Conservation (phyloP, 441 rosid species). For the Gossypium trilobum region DNA sequence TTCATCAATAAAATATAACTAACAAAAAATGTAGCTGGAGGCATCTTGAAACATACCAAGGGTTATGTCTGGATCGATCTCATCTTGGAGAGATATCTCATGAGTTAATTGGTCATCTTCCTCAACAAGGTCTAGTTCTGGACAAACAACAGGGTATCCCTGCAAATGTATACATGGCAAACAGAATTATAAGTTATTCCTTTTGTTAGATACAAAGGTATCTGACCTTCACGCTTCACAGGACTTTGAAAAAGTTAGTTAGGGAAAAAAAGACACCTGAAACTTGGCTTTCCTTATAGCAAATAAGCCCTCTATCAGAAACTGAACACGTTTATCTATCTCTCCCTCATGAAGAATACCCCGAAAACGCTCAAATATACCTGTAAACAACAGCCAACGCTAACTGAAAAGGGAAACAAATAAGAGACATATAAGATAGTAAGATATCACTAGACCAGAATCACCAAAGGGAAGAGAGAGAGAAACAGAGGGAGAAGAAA, state of each 20-base stretch:
- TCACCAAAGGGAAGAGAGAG: background rate
- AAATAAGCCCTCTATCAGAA: slow-evolving; percentile 76
- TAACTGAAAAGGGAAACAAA: background rate
- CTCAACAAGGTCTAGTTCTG: slow-evolving; percentile 79
- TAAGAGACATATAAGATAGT: background rate
- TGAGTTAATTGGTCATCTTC: slow-evolving; percentile 71
- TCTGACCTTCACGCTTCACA: background rate
- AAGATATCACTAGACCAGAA: background rate
- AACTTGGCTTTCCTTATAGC: slow-evolving; percentile 73
- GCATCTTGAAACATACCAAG: slow-evolving; percentile 47
- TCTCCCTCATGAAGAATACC: slow-evolving; percentile 94
- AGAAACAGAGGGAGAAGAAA: background rate
- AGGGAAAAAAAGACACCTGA: slow-evolving; percentile 42
- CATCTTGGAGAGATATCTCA: slow-evolving; percentile 57
- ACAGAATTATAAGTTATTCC: slow-evolving; percentile 8
- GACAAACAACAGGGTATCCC: slow-evolving; percentile 87
- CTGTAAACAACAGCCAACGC: slow-evolving; percentile 27
- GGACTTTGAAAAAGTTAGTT: background rate
- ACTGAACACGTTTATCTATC: slow-evolving; percentile 86
- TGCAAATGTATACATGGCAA: slow-evolving; percentile 26
- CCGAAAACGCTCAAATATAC: slow-evolving; percentile 83
- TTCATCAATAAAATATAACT: background rate
- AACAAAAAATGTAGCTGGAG: background rate
- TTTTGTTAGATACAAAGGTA: background rate
- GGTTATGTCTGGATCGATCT: slow-evolving; percentile 56